Base-by-base conservation (phyloP, 108 stramenopile species). In the Discostella stelligeroides region DNA sequence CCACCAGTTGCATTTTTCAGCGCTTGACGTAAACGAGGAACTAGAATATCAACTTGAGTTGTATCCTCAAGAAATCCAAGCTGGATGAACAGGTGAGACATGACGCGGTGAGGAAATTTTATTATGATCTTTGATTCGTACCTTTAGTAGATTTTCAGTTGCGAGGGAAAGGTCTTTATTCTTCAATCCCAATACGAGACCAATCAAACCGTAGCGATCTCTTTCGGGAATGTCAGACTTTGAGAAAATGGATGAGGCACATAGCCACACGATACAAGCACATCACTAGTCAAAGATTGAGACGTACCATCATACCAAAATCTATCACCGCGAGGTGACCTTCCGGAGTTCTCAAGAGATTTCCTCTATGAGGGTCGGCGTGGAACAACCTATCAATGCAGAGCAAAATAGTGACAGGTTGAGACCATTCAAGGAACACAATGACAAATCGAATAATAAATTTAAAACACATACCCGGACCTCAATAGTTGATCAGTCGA, bases 251-350 rank as follows among this genome's bases (percentile, higher is more conserved):
- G 20, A 11, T 23, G n/a, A 5, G 14, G 38, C 1, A 28, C 34
- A 20, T 21, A 18, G 23, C 24, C 12, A 18, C 8, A 50, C 21
- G 6, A 27, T 8, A 53, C 1, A 8, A 18, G 17, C 15, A 20
- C 40, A 29, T 25, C 2, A 25, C n/a, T 13, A 40, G 2, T 57
- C 40, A n/a, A 49, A 24, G 24, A 2, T 0, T 12, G 27, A 29
- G 15, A 10, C 70, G 28, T 63, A 72, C 92, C 97, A 97, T 95
- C 94, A 95, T 97, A 9, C 97, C 97, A 74, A 94, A 96, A 63
- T 97, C 97, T 45, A 96, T 84, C 57, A 93, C 88, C 20, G 88
- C 93, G 9, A 96, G 75, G 40, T 84, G 75, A 4, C 86, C 89
- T 51, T 91, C 82, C 9, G 80, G 68, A 20, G 92, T 90, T 53